Evolutionary conservation across 2,329 filamentous ascomycete species (phyloP).

Genomic region (Ceratocystis smalleyi): DNA sequence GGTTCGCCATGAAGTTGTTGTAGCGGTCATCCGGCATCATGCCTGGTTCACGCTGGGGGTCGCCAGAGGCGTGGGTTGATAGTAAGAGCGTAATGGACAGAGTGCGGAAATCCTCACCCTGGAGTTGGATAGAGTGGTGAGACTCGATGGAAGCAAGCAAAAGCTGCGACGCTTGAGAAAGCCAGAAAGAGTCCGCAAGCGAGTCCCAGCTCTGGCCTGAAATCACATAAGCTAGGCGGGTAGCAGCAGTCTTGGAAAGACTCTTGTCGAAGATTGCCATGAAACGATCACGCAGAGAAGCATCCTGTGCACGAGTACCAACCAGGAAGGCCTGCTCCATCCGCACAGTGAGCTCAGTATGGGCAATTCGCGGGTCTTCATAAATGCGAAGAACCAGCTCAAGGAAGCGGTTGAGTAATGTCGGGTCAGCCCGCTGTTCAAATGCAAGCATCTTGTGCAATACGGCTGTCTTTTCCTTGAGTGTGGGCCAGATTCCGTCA

Average conservation of each 20-base stretch:
- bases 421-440: conserved; percentile 67
- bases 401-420: conserved; percentile 80
- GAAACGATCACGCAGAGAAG: conserved; percentile 93
- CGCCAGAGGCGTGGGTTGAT: conserved; percentile 56
- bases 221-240: conserved; percentile 76
- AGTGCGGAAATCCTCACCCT: conserved; percentile 69
- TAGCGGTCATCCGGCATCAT: conserved; percentile 69
- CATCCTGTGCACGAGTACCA: conserved; percentile 79
- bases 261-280: conserved; percentile 93
- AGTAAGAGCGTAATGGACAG: conserved; percentile 61
- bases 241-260: conserved; percentile 79
- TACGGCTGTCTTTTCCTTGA: conserved; percentile 98
- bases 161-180: conserved; percentile 85
- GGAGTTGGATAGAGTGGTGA: conserved; percentile 60
- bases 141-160: conserved; percentile 83
- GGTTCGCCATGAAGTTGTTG: conserved; percentile 60
- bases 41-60: conserved; percentile 34
- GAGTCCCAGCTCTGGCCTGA: conserved; percentile 95
- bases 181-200: conserved; percentile 86
- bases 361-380: conserved; percentile 87
- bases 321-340: conserved; percentile 98
- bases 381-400: conserved; percentile 96
- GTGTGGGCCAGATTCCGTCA: conserved; percentile 84
- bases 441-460: conserved; percentile 98
- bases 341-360: conserved; percentile 87